phyloP scores from a whole-genome alignment of 441 rosid genomes.

The Pelargonium myrrhifolium region DNA sequence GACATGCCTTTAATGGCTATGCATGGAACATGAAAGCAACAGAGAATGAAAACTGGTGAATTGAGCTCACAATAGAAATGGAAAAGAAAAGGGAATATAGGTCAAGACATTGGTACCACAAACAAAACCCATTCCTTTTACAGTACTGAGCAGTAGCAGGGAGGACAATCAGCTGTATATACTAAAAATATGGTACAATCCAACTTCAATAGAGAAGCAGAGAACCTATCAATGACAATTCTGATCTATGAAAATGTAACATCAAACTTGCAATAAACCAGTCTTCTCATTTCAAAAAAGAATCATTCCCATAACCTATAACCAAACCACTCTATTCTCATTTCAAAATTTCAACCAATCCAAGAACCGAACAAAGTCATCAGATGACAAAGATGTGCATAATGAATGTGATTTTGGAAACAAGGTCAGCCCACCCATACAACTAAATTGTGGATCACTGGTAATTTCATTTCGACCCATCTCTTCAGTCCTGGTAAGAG shows the following conservation, averaged over 20 bases:
- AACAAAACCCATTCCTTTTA: neutral
- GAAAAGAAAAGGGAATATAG: neutral
- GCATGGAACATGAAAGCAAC: neutral
- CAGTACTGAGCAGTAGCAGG: neutral
- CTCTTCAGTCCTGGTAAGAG: neutral
- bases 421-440: neutral
- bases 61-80: neutral
- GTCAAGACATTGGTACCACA: neutral
- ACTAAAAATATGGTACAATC: slow-evolving; percentile 3
- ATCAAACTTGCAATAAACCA: neutral
- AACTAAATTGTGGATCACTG: slow-evolving; percentile 2
- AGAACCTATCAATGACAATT: neutral
- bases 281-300: neutral
- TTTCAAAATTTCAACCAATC: neutral
- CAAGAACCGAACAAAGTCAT: slow-evolving; percentile 1
- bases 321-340: neutral
- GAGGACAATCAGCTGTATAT: neutral
- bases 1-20: neutral
- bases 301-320: neutral
- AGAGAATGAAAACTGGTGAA: neutral
- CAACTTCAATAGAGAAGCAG: neutral
- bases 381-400: neutral
- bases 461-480: neutral
- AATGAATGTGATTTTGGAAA: neutral
- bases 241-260: too few relatives aligned